Percentiles rank a stretch among this genome's conserved stretches.
phyloP scores from a whole-genome alignment of 139 green algal genomes.

The Eudorina sp. region DNA sequence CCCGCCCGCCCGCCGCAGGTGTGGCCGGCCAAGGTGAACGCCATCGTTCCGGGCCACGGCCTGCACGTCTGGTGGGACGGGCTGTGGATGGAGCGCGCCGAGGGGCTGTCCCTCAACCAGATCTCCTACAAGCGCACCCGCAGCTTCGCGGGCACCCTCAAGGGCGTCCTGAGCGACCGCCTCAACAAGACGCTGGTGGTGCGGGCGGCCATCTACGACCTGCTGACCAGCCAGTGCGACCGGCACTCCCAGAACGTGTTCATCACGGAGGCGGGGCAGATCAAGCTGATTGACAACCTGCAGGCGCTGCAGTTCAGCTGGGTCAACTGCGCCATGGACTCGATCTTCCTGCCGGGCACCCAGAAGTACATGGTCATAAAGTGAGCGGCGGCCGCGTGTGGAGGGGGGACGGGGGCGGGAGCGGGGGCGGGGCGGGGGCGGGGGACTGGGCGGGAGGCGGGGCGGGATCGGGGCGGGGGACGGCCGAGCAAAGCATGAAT shows the following conservation, averaged over 20 bases:
- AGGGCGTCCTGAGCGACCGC: conserved; percentile 40
- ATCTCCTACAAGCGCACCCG: conserved; percentile 52
- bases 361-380: conserved; percentile 64
- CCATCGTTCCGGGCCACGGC: conserved; percentile 57
- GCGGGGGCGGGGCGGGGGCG: no score
- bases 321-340: conserved; percentile 61
- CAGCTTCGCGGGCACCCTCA: conserved; percentile 14
- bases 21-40: conserved; percentile 65
- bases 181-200: conserved; percentile 66
- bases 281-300: conserved; percentile 79
- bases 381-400: no score
- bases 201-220: conserved; percentile 58
- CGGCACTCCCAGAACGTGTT: conserved; percentile 78
- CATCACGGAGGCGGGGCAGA: conserved; percentile 60
- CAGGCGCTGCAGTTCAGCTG: conserved; percentile 59
- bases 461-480: no score
- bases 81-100: conserved; percentile 68
- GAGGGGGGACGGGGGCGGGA: no score
- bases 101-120: conserved; percentile 65
- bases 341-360: conserved; percentile 69
- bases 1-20: conserved; percentile 25
- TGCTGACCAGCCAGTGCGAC: conserved; percentile 63
- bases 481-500: no score
- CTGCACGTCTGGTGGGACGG: conserved; percentile 69
- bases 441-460: no score